phyloP scores from a whole-genome alignment of 441 rosid species.

The Jatropha multifida region DNA sequence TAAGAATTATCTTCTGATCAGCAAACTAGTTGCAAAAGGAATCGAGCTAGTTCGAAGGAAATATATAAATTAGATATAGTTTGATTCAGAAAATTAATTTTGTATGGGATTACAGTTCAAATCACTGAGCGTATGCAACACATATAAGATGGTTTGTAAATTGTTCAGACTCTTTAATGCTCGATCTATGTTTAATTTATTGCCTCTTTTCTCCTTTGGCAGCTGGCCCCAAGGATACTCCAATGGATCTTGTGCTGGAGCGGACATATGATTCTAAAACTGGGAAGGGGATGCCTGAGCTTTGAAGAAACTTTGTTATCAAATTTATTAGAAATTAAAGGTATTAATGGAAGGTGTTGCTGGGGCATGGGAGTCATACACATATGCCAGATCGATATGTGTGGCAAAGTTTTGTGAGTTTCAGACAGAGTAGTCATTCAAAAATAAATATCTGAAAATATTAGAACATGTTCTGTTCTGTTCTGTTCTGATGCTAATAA shows the following conservation, averaged over 20 bases:
- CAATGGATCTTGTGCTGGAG: constrained; percentile 68
- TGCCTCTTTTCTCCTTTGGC: constrained; percentile 12
- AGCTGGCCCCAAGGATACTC: constrained; percentile 94
- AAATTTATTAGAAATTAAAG: background rate
- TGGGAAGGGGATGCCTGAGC: constrained; percentile 93
- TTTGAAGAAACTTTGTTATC: constrained; percentile 28
- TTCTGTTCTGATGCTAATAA: too few relatives aligned
- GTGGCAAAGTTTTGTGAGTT: background rate
- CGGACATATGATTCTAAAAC: constrained; percentile 76
- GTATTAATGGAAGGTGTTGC: background rate
- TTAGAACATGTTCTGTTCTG: too few relatives aligned
- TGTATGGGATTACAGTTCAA: background rate
- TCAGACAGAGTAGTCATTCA: background rate
- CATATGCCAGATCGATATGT: too few relatives aligned
- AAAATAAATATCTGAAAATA: background rate
- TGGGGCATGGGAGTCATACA: background rate
- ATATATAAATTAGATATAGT: background rate
- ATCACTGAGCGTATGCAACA: background rate
- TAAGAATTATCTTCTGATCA: background rate
- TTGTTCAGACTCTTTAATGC: background rate
- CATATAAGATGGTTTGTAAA: background rate
- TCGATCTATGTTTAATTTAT: background rate
- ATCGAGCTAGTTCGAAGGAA: background rate
- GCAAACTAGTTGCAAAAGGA: background rate
- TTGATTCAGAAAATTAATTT: background rate